phyloP scores from a whole-genome alignment of 345 rosid genomes.

The Xanthoceras sorbifolium region DNA sequence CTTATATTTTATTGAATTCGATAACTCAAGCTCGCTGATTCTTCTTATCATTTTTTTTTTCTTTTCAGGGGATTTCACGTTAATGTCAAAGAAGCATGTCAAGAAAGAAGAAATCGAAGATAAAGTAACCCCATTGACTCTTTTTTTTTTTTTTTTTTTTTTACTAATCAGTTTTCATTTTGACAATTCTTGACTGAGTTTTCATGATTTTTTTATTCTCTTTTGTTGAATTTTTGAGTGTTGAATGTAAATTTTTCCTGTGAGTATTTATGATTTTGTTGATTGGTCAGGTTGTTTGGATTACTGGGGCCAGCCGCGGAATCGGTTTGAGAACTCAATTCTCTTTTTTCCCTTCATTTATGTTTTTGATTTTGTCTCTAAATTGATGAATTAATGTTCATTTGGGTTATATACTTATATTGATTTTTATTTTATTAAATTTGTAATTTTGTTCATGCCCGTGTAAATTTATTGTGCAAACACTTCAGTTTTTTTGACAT shows the following conservation, averaged over 20 bases:
- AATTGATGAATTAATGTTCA: slow-evolving; percentile 7
- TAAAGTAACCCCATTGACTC: slow-evolving; percentile 43
- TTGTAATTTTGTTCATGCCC: not conserved
- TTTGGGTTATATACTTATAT: not conserved
- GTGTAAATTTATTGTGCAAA: not conserved
- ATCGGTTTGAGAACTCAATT: slow-evolving; percentile 61
- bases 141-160: not conserved
- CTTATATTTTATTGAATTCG: not conserved
- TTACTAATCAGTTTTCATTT: not conserved
- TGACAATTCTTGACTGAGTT: not conserved
- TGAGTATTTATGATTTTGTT: slow-evolving; percentile 8
- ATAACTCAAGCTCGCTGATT: not conserved
- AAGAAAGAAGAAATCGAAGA: slow-evolving; percentile 78
- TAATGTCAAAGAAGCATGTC: slow-evolving; percentile 66
- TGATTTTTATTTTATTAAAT: not conserved
- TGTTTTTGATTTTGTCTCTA: not conserved
- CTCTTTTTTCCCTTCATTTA: not conserved
- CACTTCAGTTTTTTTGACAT: not conserved
- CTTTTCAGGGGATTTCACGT: slow-evolving; percentile 70
- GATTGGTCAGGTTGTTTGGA: slow-evolving; percentile 72
- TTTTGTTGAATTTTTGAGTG: not conserved
- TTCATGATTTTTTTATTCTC: not conserved
- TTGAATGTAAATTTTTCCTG: not conserved
- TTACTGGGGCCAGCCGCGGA: slow-evolving; percentile 97
- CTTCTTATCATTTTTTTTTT: not conserved